phyloP scores from a whole-genome alignment of 73 alveolate genomes.

The Paramecium primaurelia region DNA sequence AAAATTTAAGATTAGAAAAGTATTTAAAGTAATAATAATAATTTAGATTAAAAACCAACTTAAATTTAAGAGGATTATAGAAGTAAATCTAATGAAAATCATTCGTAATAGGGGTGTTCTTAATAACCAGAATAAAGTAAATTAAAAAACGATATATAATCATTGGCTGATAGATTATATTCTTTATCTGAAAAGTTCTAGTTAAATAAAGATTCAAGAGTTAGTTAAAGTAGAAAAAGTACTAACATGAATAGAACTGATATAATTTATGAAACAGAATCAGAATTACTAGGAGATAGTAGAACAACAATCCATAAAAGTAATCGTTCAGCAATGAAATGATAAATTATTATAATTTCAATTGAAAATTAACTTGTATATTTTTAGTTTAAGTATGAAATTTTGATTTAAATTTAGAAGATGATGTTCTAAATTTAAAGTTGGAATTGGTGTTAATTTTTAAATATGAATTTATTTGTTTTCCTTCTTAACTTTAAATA shows the following conservation, averaged over 20 bases:
- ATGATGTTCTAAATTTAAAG: neutral
- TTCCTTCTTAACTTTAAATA: neutral
- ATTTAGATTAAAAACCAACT: neutral
- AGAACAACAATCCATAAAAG: neutral
- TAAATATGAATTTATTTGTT: neutral
- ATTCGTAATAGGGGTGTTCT: neutral
- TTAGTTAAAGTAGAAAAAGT: neutral
- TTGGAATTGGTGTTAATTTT: neutral
- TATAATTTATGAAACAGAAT: slow-evolving; percentile 4
- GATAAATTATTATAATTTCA: neutral
- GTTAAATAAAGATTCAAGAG: neutral
- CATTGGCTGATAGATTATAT: neutral
- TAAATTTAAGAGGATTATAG: neutral
- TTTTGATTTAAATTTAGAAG: too few species aligned
- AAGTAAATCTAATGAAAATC: neutral
- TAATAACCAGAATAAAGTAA: neutral
- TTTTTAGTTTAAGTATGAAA: neutral
- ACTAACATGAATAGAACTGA: neutral
- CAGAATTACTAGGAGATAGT: neutral
- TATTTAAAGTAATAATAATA: neutral
- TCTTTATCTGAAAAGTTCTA: neutral
- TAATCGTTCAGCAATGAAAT: neutral
- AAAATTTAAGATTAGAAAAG: neutral
- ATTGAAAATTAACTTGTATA: neutral
- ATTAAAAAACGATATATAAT: neutral